Percentiles rank a stretch among this genome's conserved stretches.
These are phyloP conservation scores for Dittrichia graveolens DNA, from an alignment of 129 eudicot species.

Conservation along the genomic window DNA sequence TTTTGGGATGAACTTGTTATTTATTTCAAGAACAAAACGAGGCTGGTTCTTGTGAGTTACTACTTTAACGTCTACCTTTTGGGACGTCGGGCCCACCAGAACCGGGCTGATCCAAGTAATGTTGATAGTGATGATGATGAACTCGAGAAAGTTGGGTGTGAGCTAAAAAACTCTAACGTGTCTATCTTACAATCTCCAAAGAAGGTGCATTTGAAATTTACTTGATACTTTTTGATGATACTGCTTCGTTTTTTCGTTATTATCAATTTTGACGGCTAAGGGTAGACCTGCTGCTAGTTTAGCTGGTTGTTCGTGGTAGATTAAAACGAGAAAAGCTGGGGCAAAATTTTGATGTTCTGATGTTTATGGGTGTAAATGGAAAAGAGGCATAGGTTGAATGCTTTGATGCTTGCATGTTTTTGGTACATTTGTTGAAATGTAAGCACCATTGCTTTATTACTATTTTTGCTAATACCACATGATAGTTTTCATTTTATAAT, in stretches of 20 bases:
- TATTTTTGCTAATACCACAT: constrained; percentile 15
- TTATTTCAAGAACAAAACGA: constrained; percentile 42
- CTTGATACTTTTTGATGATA: neutral
- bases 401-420: constrained; percentile 35
- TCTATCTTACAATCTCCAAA: constrained; percentile 55
- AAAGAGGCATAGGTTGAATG: constrained; percentile 37
- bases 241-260: neutral
- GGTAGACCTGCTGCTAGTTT: no score
- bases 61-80: constrained; percentile 77
- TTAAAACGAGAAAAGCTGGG: constrained; percentile 2
- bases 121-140: constrained; percentile 85
- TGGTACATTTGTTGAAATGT: constrained; percentile 34
- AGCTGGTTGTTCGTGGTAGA: no score
- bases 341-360: constrained; percentile 4
- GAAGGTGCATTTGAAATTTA: constrained; percentile 41
- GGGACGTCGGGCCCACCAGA: constrained; percentile 66
- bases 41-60: constrained; percentile 64
- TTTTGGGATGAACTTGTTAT: constrained; percentile 64
- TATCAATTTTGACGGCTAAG: neutral
- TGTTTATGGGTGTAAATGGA: constrained; percentile 33
- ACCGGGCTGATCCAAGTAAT: constrained; percentile 49
- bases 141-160: constrained; percentile 43
- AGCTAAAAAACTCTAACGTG: constrained; percentile 32
- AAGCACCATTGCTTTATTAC: constrained; percentile 27
- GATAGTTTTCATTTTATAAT: neutral